Conservation (phyloP, 768 basidiomycete genomes). For the Lactifluus pinguis region DNA sequence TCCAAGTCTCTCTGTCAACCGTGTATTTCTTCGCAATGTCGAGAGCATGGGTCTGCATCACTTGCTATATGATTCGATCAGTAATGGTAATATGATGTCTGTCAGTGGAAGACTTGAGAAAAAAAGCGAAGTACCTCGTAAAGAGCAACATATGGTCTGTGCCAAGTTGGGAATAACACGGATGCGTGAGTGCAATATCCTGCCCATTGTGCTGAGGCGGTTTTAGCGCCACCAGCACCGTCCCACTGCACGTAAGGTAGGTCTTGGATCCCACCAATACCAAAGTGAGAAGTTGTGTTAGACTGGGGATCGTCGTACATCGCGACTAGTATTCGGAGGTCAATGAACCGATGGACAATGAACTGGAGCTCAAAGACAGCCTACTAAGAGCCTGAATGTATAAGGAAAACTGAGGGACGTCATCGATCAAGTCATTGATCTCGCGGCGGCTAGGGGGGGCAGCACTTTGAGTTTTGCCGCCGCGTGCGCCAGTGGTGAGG, state of each 20-base stretch:
- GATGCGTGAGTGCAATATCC: slow-evolving; percentile 49
- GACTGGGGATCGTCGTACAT: slow-evolving; percentile 27
- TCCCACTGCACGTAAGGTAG: slow-evolving; percentile 40
- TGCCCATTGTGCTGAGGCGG: slow-evolving; percentile 25
- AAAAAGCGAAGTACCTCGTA: background rate
- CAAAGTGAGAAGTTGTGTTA: slow-evolving; percentile 33
- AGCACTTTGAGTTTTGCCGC: background rate
- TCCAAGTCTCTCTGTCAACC: slow-evolving; percentile 23
- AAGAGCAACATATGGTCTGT: slow-evolving; percentile 30
- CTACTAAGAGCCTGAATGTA: slow-evolving; percentile 42
- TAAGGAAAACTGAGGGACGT: slow-evolving; percentile 33
- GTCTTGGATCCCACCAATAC: slow-evolving; percentile 45
- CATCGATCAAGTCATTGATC: background rate
- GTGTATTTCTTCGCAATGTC: slow-evolving; percentile 33
- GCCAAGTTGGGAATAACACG: slow-evolving; percentile 46
- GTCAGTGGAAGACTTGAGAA: background rate
- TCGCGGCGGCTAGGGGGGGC: slow-evolving; percentile 7
- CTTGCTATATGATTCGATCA: slow-evolving; percentile 31
- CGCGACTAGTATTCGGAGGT: slow-evolving; percentile 20
- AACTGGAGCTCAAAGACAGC: slow-evolving; percentile 15
- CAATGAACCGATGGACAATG: background rate
- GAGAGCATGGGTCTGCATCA: slow-evolving; percentile 32
- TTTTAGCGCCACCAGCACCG: slow-evolving; percentile 25
- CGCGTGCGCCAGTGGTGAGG: slow-evolving; percentile 1
- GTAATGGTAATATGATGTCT: background rate